A percentile compares a stretch with the other conserved stretches of the same genome.
phyloP scores from a whole-genome alignment of 768 basidiomycete species.

The Saitozyma podzolica region DNA sequence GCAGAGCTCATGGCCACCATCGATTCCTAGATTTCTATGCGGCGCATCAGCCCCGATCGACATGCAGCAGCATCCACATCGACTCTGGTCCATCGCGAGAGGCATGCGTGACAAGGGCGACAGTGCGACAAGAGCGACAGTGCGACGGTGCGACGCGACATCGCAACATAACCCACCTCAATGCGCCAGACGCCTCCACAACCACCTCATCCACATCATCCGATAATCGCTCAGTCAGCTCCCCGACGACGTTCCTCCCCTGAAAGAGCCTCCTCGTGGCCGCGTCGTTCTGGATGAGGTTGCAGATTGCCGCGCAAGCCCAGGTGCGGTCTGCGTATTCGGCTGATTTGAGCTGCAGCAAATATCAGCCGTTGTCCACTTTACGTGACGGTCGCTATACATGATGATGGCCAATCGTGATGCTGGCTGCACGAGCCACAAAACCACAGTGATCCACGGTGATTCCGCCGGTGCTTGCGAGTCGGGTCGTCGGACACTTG shows the following conservation, averaged over 20 bases:
- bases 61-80: background rate
- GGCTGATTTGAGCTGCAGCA: constrained; percentile 45
- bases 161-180: constrained; percentile 63
- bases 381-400: background rate
- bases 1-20: constrained; percentile 92
- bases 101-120: too few species aligned
- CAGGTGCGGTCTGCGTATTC: constrained; percentile 83
- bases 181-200: constrained; percentile 81
- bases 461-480: too few species aligned
- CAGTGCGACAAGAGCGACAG: too few species aligned
- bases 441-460: too few species aligned
- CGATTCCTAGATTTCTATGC: constrained; percentile 82
- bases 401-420: background rate
- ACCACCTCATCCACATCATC: constrained; percentile 89
- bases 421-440: too few species aligned
- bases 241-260: constrained; percentile 84
- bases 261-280: constrained; percentile 85
- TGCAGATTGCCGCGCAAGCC: constrained; percentile 96
- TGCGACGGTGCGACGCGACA: background rate
- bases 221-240: constrained; percentile 78
- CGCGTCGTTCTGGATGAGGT: constrained; percentile 91
- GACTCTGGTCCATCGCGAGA: background rate
- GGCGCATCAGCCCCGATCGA: background rate
- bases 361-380: constrained; percentile 4
- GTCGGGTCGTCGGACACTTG: too few species aligned